Conservation (phyloP, 352 stramenopile species). For the Hyaloperonospora brassicae region DNA sequence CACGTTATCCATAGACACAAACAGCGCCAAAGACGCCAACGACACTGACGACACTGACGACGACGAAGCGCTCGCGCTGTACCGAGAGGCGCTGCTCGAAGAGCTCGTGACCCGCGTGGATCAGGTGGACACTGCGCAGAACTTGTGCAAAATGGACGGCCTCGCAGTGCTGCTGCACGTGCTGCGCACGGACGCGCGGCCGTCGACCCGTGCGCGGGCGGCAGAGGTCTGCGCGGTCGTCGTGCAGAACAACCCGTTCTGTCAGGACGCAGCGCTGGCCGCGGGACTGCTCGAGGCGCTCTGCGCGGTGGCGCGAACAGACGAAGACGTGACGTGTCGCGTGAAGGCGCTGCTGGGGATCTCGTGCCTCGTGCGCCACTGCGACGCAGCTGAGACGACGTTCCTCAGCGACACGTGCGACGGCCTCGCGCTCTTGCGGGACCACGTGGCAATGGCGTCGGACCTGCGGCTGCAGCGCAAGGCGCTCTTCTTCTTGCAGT, state of each 20-base stretch:
- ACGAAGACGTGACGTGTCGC: constrained; percentile 56
- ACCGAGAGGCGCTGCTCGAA: constrained; percentile 76
- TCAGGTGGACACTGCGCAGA: constrained; percentile 85
- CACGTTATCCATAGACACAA: too few relatives aligned
- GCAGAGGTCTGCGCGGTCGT: constrained; percentile 75
- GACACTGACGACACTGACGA: constrained; percentile 28
- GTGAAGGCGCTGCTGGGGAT: constrained; percentile 78
- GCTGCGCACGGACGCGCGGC: constrained; percentile 45
- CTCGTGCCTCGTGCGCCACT: constrained; percentile 74
- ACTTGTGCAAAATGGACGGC: constrained; percentile 81
- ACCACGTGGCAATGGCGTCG: constrained; percentile 35
- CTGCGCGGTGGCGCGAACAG: constrained; percentile 43
- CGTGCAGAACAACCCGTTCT: constrained; percentile 84
- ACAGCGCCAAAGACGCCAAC: constrained; percentile 16
- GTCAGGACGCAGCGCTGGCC: constrained; percentile 62
- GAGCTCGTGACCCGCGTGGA: constrained; percentile 80
- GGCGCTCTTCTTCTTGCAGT: constrained; percentile 77
- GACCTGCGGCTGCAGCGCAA: constrained; percentile 77
- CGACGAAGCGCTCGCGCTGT: constrained; percentile 64
- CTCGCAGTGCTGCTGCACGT: constrained; percentile 50
- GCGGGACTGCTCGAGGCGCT: constrained; percentile 59
- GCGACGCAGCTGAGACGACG: constrained; percentile 45
- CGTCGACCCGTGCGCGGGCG: constrained; percentile 50
- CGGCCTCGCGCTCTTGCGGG: constrained; percentile 46
- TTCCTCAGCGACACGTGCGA: constrained; percentile 55